Base-by-base conservation (phyloP, 805 yeast species). In the Candida berthetii region DNA sequence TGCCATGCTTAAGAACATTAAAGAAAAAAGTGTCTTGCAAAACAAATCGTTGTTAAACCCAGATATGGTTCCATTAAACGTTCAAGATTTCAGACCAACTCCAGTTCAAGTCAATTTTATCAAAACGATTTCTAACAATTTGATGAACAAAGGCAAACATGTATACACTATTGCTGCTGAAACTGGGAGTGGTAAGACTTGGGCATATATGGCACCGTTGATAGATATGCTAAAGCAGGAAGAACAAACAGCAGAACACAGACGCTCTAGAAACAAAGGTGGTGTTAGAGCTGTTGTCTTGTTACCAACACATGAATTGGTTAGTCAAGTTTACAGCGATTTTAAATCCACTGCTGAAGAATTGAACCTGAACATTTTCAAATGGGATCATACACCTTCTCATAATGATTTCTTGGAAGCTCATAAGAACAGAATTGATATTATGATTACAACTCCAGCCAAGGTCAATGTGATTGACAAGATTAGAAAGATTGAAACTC, bases 141-240 rank as follows among this genome's bases (percentile, higher is more conserved):
- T 66, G 14, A 60, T 61, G 64, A 61, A 61, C 20, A 59, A 58
- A 7, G 64, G 69, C 44, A 52, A 80, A 38, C 78, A 80, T 48
- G 73, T 82, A 1, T 87, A 78, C 66, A 78, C 93, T 2, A 61
- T 91, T 41, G 97, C 98, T 1, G 96, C 97, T 3, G 98, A 93
- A 58, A 91, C 99, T 0, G 99, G 99, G 0, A 84, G 96, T 0
- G 99, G 99, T 8, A 91, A 91, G 57, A 91, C 99, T 0, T 80
- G 96, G 80, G 89, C 97, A 0, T 91, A 90, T 55, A 57, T 93
- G 45, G 78, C 85, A 0, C 90, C 96, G 0, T 47, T 91, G 29
- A 48, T 90, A 31, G 83, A 87, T 37, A 78, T 76, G 47, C 61
- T 90, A 47, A 75, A 78, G 45, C 78, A 74, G 39, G 80, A 82